These are phyloP conservation scores for Beauveria sp. DNA, from an alignment of 2,329 filamentous ascomycete species.

Conservation along the genomic window DNA sequence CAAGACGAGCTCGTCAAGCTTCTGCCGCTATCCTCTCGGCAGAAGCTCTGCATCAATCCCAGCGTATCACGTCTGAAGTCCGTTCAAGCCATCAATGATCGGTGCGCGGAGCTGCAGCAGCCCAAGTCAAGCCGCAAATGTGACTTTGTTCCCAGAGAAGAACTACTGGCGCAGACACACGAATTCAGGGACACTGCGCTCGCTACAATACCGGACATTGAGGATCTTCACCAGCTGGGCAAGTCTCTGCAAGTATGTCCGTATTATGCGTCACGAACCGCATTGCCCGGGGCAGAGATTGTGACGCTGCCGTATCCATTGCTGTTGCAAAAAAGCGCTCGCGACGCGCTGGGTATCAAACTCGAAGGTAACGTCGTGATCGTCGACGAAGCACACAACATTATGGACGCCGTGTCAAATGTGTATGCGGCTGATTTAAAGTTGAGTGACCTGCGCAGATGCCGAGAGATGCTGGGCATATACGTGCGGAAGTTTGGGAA, in stretches of 20 bases:
- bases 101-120: conserved; percentile 84
- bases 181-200: conserved; percentile 80
- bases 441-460: conserved; percentile 63
- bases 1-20: conserved; percentile 56
- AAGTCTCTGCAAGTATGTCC: conserved; percentile 77
- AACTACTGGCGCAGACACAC: conserved; percentile 62
- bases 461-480: conserved; percentile 65
- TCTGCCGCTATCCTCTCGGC: conserved; percentile 75
- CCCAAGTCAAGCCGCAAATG: conserved; percentile 55
- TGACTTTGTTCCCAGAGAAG: conserved; percentile 68
- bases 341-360: conserved; percentile 80
- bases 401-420: conserved; percentile 87
- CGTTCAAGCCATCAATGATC: conserved; percentile 82
- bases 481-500: conserved; percentile 88
- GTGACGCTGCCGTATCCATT: conserved; percentile 89
- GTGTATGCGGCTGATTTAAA: conserved; percentile 77
- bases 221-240: conserved; percentile 75
- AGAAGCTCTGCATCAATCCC: conserved; percentile 84
- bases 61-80: conserved; percentile 64
- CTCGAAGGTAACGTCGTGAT: conserved; percentile 87
- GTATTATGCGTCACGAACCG: conserved; percentile 88
- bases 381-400: conserved; percentile 94
- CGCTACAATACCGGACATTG: conserved; percentile 84
- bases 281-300: conserved; percentile 79
- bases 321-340: conserved; percentile 75